Evolutionary conservation across 306 rosid genomes (phyloP).

Genomic region (Astragalus glycyphyllos): DNA sequence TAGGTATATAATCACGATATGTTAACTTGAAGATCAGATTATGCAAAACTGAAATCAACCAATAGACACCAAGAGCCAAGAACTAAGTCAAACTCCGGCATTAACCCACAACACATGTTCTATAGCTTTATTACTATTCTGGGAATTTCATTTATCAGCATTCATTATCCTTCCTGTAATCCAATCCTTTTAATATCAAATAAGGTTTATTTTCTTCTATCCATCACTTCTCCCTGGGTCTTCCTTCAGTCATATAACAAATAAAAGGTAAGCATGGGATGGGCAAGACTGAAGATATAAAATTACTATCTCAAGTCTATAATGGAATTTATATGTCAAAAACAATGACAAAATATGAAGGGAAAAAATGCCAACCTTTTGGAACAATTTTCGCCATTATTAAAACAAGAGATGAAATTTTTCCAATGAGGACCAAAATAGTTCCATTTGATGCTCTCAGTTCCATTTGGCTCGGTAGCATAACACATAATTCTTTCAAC

Average conservation of each 20-base stretch:
- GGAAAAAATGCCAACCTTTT: slow-evolving; percentile 57
- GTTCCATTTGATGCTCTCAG: slow-evolving; percentile 40
- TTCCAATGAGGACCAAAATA: slow-evolving; percentile 41
- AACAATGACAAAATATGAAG: slow-evolving; percentile 8
- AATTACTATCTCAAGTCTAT: slow-evolving; percentile 24
- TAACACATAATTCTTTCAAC: slow-evolving; percentile 45
- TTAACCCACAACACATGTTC: slow-evolving; percentile 12
- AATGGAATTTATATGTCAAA: slow-evolving; percentile 2
- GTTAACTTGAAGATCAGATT: slow-evolving; percentile 16
- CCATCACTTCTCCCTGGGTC: not conserved
- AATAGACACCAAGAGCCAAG: slow-evolving; percentile 17
- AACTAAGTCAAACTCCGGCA: slow-evolving; percentile 6
- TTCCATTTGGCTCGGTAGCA: slow-evolving; percentile 51
- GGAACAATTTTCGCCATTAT: slow-evolving; percentile 37
- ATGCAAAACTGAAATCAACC: slow-evolving; percentile 20
- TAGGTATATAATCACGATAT: slow-evolving; percentile 9
- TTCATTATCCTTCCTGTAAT: too few relatives aligned
- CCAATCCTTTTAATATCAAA: slow-evolving; percentile 25
- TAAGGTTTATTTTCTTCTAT: slow-evolving; percentile 15
- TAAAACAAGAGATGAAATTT: slow-evolving; percentile 44
- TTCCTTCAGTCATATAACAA: too few relatives aligned
- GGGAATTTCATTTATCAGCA: slow-evolving; percentile 15
- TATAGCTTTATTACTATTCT: slow-evolving; percentile 19
- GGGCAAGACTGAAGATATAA: slow-evolving; percentile 5
- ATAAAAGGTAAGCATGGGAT: slow-evolving; percentile 13